A percentile compares a stretch with the other conserved stretches of the same genome.
phyloP scores from a whole-genome alignment of 2,329 filamentous ascomycete species.

The Pseudogymnoascus sp. region DNA sequence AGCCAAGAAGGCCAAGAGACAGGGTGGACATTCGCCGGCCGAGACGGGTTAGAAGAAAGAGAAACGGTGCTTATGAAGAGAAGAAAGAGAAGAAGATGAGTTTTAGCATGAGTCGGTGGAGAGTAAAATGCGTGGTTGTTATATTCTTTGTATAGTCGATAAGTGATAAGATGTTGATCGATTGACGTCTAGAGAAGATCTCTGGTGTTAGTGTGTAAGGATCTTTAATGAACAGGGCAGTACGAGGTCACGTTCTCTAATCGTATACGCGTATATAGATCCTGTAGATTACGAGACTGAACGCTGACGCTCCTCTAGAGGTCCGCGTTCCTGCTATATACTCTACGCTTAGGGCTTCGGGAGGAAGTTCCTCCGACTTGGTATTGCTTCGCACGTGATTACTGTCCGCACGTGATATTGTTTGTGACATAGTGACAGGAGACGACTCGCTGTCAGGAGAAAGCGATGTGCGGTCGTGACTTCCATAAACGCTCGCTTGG shows the following conservation, averaged over 20 bases:
- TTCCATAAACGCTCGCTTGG: slow-evolving; percentile 7
- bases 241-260: no score
- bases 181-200: neutral
- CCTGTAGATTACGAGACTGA: no score
- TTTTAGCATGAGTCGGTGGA: neutral
- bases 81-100: neutral
- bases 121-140: neutral
- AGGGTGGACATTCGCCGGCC: neutral
- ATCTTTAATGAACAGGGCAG: no score
- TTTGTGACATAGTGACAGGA: no score
- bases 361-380: no score
- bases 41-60: slow-evolving; percentile 4
- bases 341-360: no score
- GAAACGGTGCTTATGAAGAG: neutral
- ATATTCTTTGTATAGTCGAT: neutral
- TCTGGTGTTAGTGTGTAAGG: neutral
- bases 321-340: no score
- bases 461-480: neutral
- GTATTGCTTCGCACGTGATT: no score
- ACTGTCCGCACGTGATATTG: no score
- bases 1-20: slow-evolving; percentile 4
- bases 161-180: neutral
- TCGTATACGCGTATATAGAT: no score
- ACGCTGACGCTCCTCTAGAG: no score
- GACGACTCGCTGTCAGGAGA: neutral